Evolutionary conservation across 495 filamentous ascomycete species (phyloP).

Genomic region (Neurospora sp.): DNA sequence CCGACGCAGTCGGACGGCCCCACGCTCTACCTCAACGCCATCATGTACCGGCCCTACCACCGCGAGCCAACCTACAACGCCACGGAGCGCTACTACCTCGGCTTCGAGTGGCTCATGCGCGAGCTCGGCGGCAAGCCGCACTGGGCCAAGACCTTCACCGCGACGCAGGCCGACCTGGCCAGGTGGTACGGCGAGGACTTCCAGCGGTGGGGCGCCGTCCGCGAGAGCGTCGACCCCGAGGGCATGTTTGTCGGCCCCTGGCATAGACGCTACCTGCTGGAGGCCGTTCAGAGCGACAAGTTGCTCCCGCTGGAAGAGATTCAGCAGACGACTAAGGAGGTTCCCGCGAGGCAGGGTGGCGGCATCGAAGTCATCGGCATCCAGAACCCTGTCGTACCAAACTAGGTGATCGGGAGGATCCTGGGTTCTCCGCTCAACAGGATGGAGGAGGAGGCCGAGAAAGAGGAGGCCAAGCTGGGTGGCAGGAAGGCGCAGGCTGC

Average conservation of each 20-base stretch:
- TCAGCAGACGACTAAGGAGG: slow-evolving; percentile 6
- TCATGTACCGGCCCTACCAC: slow-evolving; percentile 83
- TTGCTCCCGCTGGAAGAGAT: slow-evolving; percentile 31
- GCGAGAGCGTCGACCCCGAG: slow-evolving; percentile 69
- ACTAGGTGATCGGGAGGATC: slow-evolving; percentile 7
- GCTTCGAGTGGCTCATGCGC: slow-evolving; percentile 93
- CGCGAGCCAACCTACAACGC: slow-evolving; percentile 64
- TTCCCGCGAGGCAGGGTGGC: slow-evolving; percentile 3
- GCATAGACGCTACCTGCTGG: slow-evolving; percentile 66
- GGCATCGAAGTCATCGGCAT: slow-evolving; percentile 21
- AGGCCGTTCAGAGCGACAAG: slow-evolving; percentile 10
- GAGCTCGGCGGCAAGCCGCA: slow-evolving; percentile 84
- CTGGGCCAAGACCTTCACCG: slow-evolving; percentile 93
- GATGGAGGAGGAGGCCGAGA: neutral
- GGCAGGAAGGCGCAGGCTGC: neutral
- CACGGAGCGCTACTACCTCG: slow-evolving; percentile 69
- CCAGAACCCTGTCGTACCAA: slow-evolving; percentile 12
- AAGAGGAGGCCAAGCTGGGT: neutral
- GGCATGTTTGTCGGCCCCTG: slow-evolving; percentile 90
- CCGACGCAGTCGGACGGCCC: slow-evolving; percentile 51
- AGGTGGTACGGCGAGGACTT: slow-evolving; percentile 46
- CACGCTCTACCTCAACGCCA: slow-evolving; percentile 91
- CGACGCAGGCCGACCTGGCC: slow-evolving; percentile 45
- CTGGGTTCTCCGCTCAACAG: neutral
- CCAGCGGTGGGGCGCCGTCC: slow-evolving; percentile 53